Evolutionary conservation across 331 rosid genomes (phyloP).

Genomic region (Arachis monticola): DNA sequence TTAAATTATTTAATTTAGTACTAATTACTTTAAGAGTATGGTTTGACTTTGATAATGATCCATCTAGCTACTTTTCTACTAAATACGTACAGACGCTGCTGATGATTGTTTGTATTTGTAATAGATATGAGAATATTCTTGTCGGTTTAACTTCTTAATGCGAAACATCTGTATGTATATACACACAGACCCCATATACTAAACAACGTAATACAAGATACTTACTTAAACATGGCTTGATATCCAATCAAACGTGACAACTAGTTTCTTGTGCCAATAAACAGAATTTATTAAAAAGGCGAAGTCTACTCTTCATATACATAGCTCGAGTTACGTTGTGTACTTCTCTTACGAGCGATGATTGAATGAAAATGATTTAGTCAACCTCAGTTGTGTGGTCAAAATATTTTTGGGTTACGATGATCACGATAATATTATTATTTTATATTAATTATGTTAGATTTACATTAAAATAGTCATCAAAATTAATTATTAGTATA

Average conservation of each 20-base stretch:
- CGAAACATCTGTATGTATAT: not conserved
- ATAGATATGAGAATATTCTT: not conserved
- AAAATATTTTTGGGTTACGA: not conserved
- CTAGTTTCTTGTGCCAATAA: conserved; percentile 1
- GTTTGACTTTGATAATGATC: conserved; percentile 39
- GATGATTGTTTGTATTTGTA: not conserved
- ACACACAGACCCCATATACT: not conserved
- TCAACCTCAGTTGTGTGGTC: not conserved
- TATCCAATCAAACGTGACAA: conserved; percentile 9
- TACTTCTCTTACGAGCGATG: too few relatives aligned
- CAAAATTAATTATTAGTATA: too few relatives aligned
- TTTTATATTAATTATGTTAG: not conserved
- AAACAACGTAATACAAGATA: conserved; percentile 1
- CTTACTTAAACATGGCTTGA: conserved; percentile 10
- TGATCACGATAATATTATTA: not conserved
- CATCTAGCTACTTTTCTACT: conserved; percentile 12
- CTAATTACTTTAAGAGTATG: conserved; percentile 19
- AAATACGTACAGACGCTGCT: not conserved
- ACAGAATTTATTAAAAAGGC: not conserved
- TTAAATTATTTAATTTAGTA: not conserved
- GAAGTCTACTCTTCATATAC: not conserved
- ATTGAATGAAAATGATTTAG: not conserved
- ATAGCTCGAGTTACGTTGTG: not conserved
- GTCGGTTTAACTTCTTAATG: conserved; percentile 7
- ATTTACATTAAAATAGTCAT: too few relatives aligned